Base-by-base conservation (phyloP, 768 basidiomycete species). In the Tricholomella constricta region DNA sequence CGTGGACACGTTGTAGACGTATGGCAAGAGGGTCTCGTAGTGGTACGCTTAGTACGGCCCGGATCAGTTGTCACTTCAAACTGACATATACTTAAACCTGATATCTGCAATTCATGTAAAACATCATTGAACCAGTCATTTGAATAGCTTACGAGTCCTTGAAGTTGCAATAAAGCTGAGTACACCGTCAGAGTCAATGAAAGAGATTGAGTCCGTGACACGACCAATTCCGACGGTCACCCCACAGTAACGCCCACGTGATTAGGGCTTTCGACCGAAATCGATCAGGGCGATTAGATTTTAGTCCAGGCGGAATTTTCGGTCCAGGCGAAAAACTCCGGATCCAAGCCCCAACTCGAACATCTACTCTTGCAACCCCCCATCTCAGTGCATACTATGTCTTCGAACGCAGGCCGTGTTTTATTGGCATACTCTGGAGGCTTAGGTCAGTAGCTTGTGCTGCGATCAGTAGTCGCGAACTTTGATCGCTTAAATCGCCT, bases 401-500 rank as follows among this genome's bases (percentile, higher is more conserved):
- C 82, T 54, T 62, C 75, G 41, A 80, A 80, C 65, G 59, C 72
- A 22, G 94, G 94, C 59, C 94, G 94, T 67, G 94, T 98, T 63
- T 80, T 99, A 51, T 81, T 99, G 59, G 96, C 96, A 19, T 99
- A 99, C 78, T 99, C 97, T 65, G 96, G 97, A 59, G 97, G 97
- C 63, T 84, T 98, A 45, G 95, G 95, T 96, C 54, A 61, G 91
- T 77, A 38, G 27, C 19, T 22, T 37, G 27, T 52, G 42, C 44
- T 38, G 17, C 45, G 54, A 45, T 64, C 46, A 34, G 57, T 46
- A 25, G 47, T 41, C 22, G 17, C 48, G 47, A 38, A 48, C 26
- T 22, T 31, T 57, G 45, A 57, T 63, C 48, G 50, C 29, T 56
- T 45, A 44, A 45, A 25, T 51, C 49, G 19, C 17, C 38, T 46